Percentiles rank a stretch among this genome's conserved stretches.
Evolutionary conservation across 2,329 filamentous ascomycete species (phyloP).

Genomic region (Aspergillus fumigatiaffinis): DNA sequence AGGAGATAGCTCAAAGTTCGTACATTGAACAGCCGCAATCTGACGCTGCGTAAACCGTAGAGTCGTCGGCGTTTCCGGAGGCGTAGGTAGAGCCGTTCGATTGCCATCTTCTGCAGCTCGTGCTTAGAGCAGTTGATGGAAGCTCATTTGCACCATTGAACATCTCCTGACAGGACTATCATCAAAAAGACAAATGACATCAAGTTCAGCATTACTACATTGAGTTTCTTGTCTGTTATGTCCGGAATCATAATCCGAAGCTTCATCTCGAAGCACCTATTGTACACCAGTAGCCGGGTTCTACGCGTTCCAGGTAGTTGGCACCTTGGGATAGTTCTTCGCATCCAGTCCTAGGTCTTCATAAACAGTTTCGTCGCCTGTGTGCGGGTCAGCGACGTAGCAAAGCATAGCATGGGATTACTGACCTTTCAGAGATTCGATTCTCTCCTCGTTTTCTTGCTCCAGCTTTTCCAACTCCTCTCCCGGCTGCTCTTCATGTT

Average conservation of each 20-base stretch:
- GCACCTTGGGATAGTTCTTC: conserved; percentile 61
- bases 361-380: conserved; percentile 59
- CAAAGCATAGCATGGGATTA: background rate
- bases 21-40: too few species aligned
- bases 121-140: too few species aligned
- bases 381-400: background rate
- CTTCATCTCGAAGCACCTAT: background rate
- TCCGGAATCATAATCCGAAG: background rate
- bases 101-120: too few species aligned
- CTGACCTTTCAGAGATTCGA: conserved; percentile 55
- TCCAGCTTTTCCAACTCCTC: conserved; percentile 72
- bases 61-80: too few species aligned
- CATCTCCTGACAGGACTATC: too few species aligned
- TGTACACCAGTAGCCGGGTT: background rate
- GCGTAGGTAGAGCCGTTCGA: too few species aligned
- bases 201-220: background rate
- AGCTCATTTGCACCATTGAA: too few species aligned
- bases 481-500: conserved; percentile 59
- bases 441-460: conserved; percentile 67
- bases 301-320: conserved; percentile 54
- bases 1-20: too few species aligned
- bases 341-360: conserved; percentile 55
- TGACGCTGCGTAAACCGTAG: too few species aligned
- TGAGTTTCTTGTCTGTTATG: background rate
- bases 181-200: too few species aligned